Evolutionary conservation across 2,329 filamentous ascomycete species (phyloP).

Genomic region (Colletotrichum tabaci): DNA sequence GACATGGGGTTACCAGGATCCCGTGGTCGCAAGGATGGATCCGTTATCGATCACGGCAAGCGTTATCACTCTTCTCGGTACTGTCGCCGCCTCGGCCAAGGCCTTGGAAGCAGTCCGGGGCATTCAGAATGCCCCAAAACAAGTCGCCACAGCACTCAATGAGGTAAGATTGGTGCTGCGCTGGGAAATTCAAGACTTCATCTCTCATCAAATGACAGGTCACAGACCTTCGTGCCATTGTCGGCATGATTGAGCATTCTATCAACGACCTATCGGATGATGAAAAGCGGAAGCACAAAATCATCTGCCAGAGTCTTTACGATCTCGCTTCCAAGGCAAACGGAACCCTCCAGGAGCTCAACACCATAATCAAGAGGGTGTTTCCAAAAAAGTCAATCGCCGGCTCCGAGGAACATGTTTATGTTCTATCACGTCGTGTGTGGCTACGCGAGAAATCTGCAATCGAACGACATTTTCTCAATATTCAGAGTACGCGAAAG

Average conservation of each 20-base stretch:
- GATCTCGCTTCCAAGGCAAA: neutral
- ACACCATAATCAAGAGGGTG: neutral
- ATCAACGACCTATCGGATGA: neutral
- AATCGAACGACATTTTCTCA: neutral
- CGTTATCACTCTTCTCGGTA: neutral
- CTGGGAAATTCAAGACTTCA: neutral
- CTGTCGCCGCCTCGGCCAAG: neutral
- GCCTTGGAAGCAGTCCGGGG: conserved; percentile 2
- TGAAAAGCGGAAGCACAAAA: neutral
- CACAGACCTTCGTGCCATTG: conserved; percentile 1
- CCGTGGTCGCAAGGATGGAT: neutral
- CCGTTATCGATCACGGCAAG: conserved; percentile 14
- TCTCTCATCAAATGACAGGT: neutral
- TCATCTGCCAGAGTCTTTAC: neutral
- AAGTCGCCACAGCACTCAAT: neutral
- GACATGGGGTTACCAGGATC: neutral
- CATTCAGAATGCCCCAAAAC: neutral
- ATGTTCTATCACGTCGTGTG: neutral
- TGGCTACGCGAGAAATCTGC: neutral
- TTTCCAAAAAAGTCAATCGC: neutral
- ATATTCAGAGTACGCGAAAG: neutral
- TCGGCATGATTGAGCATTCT: conserved; percentile 3
- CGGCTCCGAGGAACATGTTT: neutral
- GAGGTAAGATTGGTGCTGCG: neutral
- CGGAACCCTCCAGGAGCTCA: neutral